Base-by-base conservation (phyloP, 768 basidiomycete species). In the Trametes cingulata region DNA sequence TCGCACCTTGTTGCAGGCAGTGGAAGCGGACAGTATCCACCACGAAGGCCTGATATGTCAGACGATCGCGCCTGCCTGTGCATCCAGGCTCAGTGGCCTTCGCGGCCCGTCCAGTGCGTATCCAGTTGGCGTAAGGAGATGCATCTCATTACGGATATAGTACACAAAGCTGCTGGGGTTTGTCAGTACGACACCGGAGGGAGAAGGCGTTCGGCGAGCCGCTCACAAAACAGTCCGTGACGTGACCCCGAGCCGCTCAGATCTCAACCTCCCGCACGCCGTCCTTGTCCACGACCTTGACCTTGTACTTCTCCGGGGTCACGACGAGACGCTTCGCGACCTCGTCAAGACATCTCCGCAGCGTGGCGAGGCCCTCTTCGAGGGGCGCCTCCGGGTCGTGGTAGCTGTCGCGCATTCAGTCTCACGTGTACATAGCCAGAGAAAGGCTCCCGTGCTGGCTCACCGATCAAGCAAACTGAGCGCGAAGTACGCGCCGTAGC, bases 401-500 rank as follows among this genome's bases (percentile, higher is more conserved):
- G 74, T 97, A 98, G 65, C 92, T 93, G 58, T 10, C 42, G 14
- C 29, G 49, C 27, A 19, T 49, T 71, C 7, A 58, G 42, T 33
- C 4, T 33, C 29, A 5, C 56, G 56, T n/a, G n/a, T n/a, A 22
- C 7, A 25, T n/a, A 39, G 19, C 49, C n/a, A 35, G 12, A 17
- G 6, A 17, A 33, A 41, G 36, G 33, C 10, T 20, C 12, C 1
- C n/a, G 33, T 3, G 19, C 15, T 17, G 29, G 71, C 83, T 39
- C 58, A 92, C 91, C 91, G 81, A 71, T 99, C 97, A 55, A 98
- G 81, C 71, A 96, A 90, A 84, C 89, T 87, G 65, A 98, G 76
- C 10, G 87, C 88, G 74, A 98, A 97, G 76, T 95, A 97, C 56
- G 88, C 83, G 43, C 94, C 97, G 71, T 98, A 95, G 2, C 97